These are phyloP conservation scores for Elasticomyces elasticus DNA, from an alignment of 495 filamentous ascomycete genomes.

Conservation along the genomic window DNA sequence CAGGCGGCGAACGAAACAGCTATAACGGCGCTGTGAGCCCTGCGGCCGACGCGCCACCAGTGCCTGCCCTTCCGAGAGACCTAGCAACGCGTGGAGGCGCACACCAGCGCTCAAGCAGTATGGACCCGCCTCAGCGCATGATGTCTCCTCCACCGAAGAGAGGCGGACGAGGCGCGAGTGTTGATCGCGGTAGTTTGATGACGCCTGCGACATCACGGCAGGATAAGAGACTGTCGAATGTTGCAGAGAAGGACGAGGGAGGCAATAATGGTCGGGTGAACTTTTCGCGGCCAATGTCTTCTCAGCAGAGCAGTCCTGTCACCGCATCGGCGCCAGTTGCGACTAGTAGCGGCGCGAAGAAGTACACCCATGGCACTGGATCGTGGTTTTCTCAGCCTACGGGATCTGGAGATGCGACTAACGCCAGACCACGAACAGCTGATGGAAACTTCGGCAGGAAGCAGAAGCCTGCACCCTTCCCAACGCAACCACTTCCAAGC, in stretches of 20 bases:
- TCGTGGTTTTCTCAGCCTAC: slow-evolving; percentile 7
- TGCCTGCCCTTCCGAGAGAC: slow-evolving; percentile 58
- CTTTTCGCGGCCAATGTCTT: slow-evolving; percentile 72
- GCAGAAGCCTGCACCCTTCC: neutral
- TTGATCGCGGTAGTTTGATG: slow-evolving; percentile 34
- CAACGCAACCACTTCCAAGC: neutral
- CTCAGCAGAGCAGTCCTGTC: slow-evolving; percentile 31
- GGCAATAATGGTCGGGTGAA: slow-evolving; percentile 58
- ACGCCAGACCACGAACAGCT: slow-evolving; percentile 11
- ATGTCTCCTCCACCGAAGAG: slow-evolving; percentile 37
- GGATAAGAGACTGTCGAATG: slow-evolving; percentile 29
- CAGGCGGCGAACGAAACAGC: slow-evolving; percentile 33
- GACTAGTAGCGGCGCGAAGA: neutral
- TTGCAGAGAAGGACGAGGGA: slow-evolving; percentile 43
- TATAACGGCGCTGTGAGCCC: slow-evolving; percentile 26
- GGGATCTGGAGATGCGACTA: neutral
- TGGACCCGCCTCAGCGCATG: slow-evolving; percentile 44
- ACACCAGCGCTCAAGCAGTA: slow-evolving; percentile 42
- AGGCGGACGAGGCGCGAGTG: slow-evolving; percentile 33
- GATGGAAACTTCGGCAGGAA: neutral
- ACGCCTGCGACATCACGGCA: slow-evolving; percentile 11
- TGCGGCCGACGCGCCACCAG: slow-evolving; percentile 54
- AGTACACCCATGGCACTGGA: slow-evolving; percentile 13
- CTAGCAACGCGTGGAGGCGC: slow-evolving; percentile 34
- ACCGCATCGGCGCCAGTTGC: slow-evolving; percentile 14